These are phyloP conservation scores for Liriodendron chinense DNA, from an alignment of 164 flowering plant genomes.

Conservation along the genomic window DNA sequence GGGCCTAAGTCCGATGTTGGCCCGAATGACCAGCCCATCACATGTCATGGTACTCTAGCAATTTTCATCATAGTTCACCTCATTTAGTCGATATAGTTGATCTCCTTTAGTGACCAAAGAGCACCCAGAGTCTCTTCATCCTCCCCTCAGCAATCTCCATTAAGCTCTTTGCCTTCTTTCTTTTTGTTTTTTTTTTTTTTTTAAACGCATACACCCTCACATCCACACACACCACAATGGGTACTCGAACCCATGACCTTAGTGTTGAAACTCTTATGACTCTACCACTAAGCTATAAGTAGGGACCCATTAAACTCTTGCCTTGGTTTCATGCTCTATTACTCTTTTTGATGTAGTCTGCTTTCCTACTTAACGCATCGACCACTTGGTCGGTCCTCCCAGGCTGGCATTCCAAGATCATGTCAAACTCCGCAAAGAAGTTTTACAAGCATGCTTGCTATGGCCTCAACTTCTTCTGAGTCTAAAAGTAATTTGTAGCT, in stretches of 20 bases:
- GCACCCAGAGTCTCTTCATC: not conserved
- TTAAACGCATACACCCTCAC: too few species aligned
- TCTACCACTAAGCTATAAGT: too few species aligned
- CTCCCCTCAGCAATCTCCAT: not conserved
- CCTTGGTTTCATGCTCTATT: not conserved
- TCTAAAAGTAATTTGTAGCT: conserved; percentile 7
- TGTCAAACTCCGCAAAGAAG: conserved; percentile 1
- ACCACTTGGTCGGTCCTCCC: not conserved
- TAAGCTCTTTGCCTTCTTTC: too few species aligned
- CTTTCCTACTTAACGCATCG: not conserved
- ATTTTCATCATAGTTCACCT: not conserved
- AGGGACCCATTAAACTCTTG: too few species aligned
- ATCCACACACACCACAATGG: too few species aligned
- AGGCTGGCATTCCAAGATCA: not conserved
- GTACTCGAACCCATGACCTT: too few species aligned
- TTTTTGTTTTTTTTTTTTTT: too few species aligned
- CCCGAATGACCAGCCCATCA: not conserved
- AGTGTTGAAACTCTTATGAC: too few species aligned
- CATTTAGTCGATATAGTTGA: conserved; percentile 1
- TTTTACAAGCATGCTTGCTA: conserved; percentile 5
- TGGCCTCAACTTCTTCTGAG: conserved; percentile 1
- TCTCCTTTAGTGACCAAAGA: not conserved
- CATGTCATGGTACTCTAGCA: not conserved
- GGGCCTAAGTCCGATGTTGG: not conserved
- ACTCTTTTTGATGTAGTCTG: not conserved